phyloP scores from a whole-genome alignment of 2,329 filamentous ascomycete genomes.

The Onygenales sp. region DNA sequence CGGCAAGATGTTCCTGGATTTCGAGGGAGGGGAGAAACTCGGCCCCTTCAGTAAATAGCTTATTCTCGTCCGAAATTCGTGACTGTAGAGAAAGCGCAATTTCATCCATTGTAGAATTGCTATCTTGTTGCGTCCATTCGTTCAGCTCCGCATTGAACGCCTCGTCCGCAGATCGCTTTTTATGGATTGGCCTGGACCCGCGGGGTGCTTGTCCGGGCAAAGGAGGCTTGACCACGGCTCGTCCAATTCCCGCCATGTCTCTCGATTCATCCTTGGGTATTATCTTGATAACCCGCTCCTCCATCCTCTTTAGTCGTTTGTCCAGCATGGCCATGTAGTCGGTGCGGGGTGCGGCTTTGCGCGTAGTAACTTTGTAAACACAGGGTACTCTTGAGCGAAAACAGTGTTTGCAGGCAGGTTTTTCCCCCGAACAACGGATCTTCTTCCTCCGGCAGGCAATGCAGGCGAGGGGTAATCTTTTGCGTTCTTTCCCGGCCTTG shows the following conservation, averaged over 20 bases:
- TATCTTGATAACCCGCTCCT: slow-evolving; percentile 92
- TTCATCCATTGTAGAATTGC: slow-evolving; percentile 37
- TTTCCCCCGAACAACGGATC: slow-evolving; percentile 94
- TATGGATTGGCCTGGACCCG: slow-evolving; percentile 42
- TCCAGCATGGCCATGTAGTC: slow-evolving; percentile 99
- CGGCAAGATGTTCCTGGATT: slow-evolving; percentile 83
- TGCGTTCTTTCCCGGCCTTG: slow-evolving; percentile 91
- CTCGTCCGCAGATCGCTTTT: slow-evolving; percentile 77
- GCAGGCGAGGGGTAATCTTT: slow-evolving; percentile 83
- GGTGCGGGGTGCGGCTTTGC: slow-evolving; percentile 86
- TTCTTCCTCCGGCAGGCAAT: slow-evolving; percentile 96
- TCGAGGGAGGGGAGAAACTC: slow-evolving; percentile 77
- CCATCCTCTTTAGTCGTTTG: slow-evolving; percentile 91
- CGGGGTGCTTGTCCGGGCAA: slow-evolving; percentile 50
- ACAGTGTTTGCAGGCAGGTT: slow-evolving; percentile 95
- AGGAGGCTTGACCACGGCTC: slow-evolving; percentile 77
- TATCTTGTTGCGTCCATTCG: slow-evolving; percentile 61
- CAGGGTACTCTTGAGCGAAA: slow-evolving; percentile 85
- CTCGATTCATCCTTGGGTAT: slow-evolving; percentile 79
- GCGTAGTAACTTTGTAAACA: slow-evolving; percentile 92
- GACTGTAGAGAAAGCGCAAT: slow-evolving; percentile 47
- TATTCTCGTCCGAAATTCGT: slow-evolving; percentile 63
- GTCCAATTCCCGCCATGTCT: slow-evolving; percentile 55
- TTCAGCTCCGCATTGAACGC: slow-evolving; percentile 77
- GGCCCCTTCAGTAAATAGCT: slow-evolving; percentile 68